Evolutionary conservation across 2,329 filamentous ascomycete genomes (phyloP).

Genomic region (Clarireedia homoeocarpa): DNA sequence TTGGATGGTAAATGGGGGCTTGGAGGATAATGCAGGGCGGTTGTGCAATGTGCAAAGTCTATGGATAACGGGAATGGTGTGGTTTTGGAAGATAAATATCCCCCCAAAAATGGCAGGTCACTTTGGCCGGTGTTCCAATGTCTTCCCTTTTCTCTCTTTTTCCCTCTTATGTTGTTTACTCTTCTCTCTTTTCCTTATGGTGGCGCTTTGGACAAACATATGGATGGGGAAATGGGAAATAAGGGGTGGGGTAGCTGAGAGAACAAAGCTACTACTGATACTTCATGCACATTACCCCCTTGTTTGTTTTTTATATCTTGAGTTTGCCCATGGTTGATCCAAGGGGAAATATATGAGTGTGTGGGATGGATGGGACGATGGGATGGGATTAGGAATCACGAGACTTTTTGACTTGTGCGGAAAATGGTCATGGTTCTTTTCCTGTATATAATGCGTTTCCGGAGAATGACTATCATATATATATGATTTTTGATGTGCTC

Average conservation of each 20-base stretch:
- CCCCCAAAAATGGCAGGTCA: neutral
- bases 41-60: conserved; percentile 2
- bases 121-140: neutral
- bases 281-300: no score
- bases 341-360: no score
- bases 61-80: neutral
- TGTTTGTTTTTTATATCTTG: no score
- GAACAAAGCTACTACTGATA: no score
- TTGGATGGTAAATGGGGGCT: neutral
- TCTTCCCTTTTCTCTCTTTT: neutral
- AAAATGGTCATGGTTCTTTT: conserved; percentile 6
- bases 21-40: neutral
- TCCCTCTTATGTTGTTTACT: neutral
- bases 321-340: no score
- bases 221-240: no score
- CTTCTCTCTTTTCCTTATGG: neutral
- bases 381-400: neutral
- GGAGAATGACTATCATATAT: conserved; percentile 7
- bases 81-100: neutral
- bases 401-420: no score
- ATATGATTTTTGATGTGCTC: neutral
- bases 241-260: no score
- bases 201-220: no score
- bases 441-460: conserved; percentile 17
- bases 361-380: neutral